These are phyloP conservation scores for Ustilago tritici DNA, from an alignment of 1,284 basidiomycete species.

Conservation along the genomic window DNA sequence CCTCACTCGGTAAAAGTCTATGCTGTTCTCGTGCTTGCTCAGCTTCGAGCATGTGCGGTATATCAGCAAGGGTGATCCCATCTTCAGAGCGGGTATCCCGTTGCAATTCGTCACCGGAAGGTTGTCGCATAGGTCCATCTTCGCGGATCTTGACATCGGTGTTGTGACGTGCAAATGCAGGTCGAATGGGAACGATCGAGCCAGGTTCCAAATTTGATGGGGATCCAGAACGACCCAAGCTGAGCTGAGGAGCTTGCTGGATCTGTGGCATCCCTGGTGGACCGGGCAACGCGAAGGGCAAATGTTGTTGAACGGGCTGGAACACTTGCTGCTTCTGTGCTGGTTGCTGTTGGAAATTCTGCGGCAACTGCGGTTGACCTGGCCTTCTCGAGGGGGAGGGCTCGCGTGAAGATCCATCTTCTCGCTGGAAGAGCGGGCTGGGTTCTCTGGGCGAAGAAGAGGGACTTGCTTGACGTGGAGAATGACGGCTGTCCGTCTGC, in stretches of 20 bases:
- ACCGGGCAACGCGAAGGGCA: constrained; percentile 35
- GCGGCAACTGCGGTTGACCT: constrained; percentile 29
- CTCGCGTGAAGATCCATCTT: constrained; percentile 32
- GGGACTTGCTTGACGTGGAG: constrained; percentile 37
- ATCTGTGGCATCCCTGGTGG: constrained; percentile 60
- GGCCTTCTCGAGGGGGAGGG: constrained; percentile 32
- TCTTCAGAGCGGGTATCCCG: constrained; percentile 75
- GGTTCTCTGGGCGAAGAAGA: constrained; percentile 34
- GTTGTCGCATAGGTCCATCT: constrained; percentile 72
- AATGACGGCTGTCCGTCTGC: constrained; percentile 36
- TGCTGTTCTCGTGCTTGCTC: constrained; percentile 89
- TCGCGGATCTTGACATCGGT: constrained; percentile 90
- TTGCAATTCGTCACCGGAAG: constrained; percentile 59
- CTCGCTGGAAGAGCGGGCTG: constrained; percentile 40
- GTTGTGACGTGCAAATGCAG: constrained; percentile 82
- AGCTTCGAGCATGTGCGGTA: constrained; percentile 90
- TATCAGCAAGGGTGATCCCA: constrained; percentile 93
- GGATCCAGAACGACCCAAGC: constrained; percentile 31
- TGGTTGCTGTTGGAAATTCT: constrained; percentile 28
- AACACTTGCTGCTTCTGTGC: constrained; percentile 33
- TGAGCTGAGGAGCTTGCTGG: constrained; percentile 61
- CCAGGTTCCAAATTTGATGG: constrained; percentile 39
- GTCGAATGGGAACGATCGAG: constrained; percentile 75
- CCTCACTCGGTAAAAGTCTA: constrained; percentile 78
- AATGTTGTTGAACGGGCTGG: constrained; percentile 45